phyloP scores from a whole-genome alignment of 495 filamentous ascomycete genomes.

The Aspergillus affinis region DNA sequence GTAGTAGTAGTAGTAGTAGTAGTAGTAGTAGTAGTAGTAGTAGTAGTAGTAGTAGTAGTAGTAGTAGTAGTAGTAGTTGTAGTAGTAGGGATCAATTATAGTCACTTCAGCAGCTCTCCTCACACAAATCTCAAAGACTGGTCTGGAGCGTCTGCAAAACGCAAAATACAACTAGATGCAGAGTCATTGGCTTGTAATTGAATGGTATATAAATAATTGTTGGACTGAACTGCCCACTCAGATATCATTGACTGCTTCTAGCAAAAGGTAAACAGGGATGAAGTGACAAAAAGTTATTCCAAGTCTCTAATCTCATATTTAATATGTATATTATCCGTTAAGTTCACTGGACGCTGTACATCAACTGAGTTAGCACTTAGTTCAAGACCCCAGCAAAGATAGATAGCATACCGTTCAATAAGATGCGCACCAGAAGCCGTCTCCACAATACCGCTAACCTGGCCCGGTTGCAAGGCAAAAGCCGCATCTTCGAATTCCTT shows the following conservation, averaged over 20 bases:
- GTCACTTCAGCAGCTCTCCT: no score
- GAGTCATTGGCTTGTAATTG: background rate
- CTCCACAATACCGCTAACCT: slow-evolving; percentile 82
- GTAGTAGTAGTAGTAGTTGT: no score
- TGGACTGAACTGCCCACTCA: background rate
- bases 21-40: no score
- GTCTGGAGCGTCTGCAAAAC: no score
- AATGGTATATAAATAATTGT: background rate
- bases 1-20: no score
- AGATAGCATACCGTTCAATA: slow-evolving; percentile 76
- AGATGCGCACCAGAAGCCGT: slow-evolving; percentile 95
- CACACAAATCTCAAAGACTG: no score
- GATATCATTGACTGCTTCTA: background rate
- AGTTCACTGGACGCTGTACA: slow-evolving; percentile 35
- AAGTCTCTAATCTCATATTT: background rate
- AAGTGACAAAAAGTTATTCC: background rate
- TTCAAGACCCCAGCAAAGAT: background rate
- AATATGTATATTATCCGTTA: background rate
- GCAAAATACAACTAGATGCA: no score
- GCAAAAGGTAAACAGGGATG: background rate
- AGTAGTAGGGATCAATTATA: no score
- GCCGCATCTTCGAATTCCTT: slow-evolving; percentile 97
- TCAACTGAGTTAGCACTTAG: slow-evolving; percentile 14
- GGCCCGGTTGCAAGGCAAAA: slow-evolving; percentile 78
- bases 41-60: no score